phyloP scores from a whole-genome alignment of 2,329 filamentous ascomycete species.

The Coccinonectria pachysandricola region DNA sequence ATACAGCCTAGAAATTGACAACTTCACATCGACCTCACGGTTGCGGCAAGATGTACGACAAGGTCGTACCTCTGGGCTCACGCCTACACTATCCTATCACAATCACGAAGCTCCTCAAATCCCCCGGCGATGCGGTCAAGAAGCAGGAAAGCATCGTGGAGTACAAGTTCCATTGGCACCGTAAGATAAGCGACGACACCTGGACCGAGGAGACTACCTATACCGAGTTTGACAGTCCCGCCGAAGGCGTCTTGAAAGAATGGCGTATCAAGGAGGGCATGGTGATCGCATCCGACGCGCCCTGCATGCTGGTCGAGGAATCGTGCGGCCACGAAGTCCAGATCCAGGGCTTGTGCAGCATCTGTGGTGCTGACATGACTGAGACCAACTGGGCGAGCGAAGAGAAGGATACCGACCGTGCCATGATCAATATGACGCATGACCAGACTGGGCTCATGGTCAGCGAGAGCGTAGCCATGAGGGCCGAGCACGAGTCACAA shows the following conservation, averaged over 20 bases:
- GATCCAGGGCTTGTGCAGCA: conserved; percentile 79
- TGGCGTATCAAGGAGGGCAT: conserved; percentile 67
- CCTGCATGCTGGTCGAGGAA: conserved; percentile 72
- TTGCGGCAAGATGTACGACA: conserved; percentile 35
- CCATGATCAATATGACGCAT: conserved; percentile 90
- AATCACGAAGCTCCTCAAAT: conserved; percentile 73
- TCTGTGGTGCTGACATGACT: conserved; percentile 95
- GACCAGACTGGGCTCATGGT: conserved; percentile 82
- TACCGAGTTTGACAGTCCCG: conserved; percentile 71
- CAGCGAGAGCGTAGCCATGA: conserved; percentile 68
- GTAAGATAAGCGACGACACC: conserved; percentile 60
- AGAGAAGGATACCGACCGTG: conserved; percentile 68
- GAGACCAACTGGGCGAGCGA: conserved; percentile 78
- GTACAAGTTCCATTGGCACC: conserved; percentile 76
- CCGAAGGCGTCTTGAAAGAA: conserved; percentile 65
- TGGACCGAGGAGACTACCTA: conserved; percentile 55
- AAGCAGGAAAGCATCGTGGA: conserved; percentile 71
- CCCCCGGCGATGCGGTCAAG: conserved; percentile 62
- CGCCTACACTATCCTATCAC: conserved; percentile 87
- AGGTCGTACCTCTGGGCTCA: conserved; percentile 40
- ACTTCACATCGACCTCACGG: too few relatives aligned
- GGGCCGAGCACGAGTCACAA: conserved; percentile 79
- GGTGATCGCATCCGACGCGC: conserved; percentile 47
- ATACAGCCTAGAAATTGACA: conserved; percentile 1
- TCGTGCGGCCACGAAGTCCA: conserved; percentile 85